phyloP scores from a whole-genome alignment of 768 basidiomycete genomes.

The Pilatotrama ljubarskyi region DNA sequence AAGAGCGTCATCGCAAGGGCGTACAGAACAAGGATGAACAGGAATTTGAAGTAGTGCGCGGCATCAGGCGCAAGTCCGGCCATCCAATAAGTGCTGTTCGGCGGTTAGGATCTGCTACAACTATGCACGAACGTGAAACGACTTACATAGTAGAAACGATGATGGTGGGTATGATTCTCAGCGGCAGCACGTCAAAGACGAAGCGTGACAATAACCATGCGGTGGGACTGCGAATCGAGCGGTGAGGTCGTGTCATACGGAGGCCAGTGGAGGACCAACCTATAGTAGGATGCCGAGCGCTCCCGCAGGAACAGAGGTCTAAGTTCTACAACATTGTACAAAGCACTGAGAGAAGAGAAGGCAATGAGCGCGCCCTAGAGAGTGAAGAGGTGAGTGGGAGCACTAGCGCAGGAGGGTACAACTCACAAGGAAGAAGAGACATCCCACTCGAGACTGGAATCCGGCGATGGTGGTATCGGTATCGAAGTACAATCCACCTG shows the following conservation, averaged over 20 bases:
- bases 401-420: neutral
- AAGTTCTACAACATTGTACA: constrained; percentile 85
- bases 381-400: neutral
- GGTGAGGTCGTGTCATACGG: too few relatives aligned
- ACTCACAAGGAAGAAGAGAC: constrained; percentile 85
- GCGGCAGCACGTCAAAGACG: constrained; percentile 85
- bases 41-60: constrained; percentile 90
- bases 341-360: constrained; percentile 86
- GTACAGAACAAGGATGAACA: constrained; percentile 85
- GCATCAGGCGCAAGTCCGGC: constrained; percentile 81
- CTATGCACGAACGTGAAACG: neutral
- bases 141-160: constrained; percentile 81
- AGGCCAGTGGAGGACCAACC: constrained; percentile 41
- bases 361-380: constrained; percentile 83
- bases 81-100: constrained; percentile 86
- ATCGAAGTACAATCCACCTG: constrained; percentile 85
- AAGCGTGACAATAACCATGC: constrained; percentile 90
- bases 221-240: constrained; percentile 56
- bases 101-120: neutral
- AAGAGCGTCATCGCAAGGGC: constrained; percentile 85
- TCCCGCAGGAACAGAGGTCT: constrained; percentile 89
- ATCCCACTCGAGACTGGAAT: constrained; percentile 92
- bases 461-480: constrained; percentile 83
- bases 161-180: constrained; percentile 88
- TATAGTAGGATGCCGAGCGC: constrained; percentile 82